These are phyloP conservation scores for Zancudomyces culisetae DNA, from an alignment of 371 early-diverging fungal species.

Conservation along the genomic window DNA sequence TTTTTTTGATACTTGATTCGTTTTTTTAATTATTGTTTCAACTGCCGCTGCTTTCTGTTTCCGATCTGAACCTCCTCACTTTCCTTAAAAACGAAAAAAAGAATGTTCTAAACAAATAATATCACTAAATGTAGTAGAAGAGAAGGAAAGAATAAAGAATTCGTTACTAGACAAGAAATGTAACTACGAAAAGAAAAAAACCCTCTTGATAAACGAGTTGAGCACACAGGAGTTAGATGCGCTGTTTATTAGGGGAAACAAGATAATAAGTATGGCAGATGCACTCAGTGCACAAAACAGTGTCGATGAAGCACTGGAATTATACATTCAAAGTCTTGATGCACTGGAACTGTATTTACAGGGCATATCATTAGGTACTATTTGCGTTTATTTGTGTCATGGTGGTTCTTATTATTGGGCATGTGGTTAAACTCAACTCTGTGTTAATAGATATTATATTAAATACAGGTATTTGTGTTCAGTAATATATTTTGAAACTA, in stretches of 20 bases:
- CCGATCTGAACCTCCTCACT: too few relatives aligned
- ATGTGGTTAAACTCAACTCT: not conserved
- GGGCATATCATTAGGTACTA: too few relatives aligned
- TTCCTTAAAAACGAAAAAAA: too few relatives aligned
- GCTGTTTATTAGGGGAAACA: not conserved
- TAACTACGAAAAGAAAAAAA: not conserved
- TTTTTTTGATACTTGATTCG: too few relatives aligned
- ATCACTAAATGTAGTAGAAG: not conserved
- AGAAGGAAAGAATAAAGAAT: not conserved
- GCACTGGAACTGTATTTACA: too few relatives aligned
- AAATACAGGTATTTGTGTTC: not conserved
- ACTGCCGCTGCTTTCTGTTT: too few relatives aligned
- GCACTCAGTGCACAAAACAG: not conserved
- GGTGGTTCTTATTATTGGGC: not conserved
- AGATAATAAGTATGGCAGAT: not conserved
- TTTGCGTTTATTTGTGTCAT: not conserved
- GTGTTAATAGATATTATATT: not conserved
- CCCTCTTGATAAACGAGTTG: not conserved
- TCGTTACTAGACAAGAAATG: not conserved
- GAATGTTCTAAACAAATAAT: too few relatives aligned
- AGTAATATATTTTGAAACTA: not conserved
- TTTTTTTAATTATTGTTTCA: too few relatives aligned
- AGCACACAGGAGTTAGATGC: not conserved
- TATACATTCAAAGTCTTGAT: not conserved
- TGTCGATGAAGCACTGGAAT: not conserved